Conservation (phyloP, 495 filamentous ascomycete genomes). For the Aspergillus conjunctus region DNA sequence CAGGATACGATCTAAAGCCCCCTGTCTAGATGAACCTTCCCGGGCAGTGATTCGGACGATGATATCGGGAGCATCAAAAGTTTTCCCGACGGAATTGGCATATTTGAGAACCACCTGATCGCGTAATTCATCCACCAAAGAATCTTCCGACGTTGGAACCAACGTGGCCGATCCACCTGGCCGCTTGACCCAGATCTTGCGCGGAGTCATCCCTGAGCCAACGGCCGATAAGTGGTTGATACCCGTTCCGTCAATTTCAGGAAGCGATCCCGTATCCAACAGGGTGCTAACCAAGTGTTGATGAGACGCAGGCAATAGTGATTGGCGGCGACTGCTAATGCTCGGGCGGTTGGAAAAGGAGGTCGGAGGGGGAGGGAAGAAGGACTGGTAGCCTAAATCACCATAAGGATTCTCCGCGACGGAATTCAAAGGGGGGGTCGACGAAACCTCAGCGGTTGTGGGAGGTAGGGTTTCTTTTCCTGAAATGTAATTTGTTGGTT, state of each 20-base stretch:
- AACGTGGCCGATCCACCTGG: constrained; percentile 82
- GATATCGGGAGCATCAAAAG: constrained; percentile 87
- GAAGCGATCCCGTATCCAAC: constrained; percentile 36
- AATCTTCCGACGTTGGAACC: constrained; percentile 81
- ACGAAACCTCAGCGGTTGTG: constrained; percentile 28
- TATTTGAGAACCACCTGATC: constrained; percentile 94
- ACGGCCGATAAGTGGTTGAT: constrained; percentile 24
- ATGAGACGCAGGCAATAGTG: constrained; percentile 50
- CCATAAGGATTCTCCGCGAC: constrained; percentile 32
- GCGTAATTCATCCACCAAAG: constrained; percentile 91
- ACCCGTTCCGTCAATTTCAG: constrained; percentile 28
- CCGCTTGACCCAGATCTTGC: constrained; percentile 94
- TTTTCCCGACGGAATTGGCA: constrained; percentile 83
- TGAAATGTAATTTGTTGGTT: constrained; percentile 29
- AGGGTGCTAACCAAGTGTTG: constrained; percentile 48
- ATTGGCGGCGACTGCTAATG: constrained; percentile 51
- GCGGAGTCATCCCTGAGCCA: constrained; percentile 50
- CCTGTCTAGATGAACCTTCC: constrained; percentile 48
- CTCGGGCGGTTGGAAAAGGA: constrained; percentile 42
- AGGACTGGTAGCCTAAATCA: constrained; percentile 27
- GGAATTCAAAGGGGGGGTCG: constrained; percentile 37
- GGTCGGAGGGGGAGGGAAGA: constrained; percentile 22
- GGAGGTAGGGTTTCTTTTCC: constrained; percentile 19
- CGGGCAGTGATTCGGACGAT: constrained; percentile 63
- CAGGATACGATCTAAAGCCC: constrained; percentile 64